These are phyloP conservation scores for Akebia trifoliata DNA, from an alignment of 164 flowering plant genomes.

Conservation along the genomic window DNA sequence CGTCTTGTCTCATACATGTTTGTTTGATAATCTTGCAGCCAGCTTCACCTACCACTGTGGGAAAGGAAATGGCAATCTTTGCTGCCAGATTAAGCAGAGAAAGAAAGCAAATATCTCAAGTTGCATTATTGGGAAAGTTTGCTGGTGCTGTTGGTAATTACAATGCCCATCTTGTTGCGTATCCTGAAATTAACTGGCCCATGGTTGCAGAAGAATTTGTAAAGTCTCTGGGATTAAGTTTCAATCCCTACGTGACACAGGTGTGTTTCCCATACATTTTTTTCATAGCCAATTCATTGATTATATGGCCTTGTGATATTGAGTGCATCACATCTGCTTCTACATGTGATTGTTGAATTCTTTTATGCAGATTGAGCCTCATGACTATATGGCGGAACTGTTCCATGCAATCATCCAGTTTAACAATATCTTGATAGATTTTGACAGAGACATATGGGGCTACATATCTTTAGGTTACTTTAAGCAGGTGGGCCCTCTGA, in stretches of 20 bases:
- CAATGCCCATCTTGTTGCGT: constrained; percentile 89
- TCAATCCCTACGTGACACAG: constrained; percentile 93
- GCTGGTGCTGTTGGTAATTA: constrained; percentile 98
- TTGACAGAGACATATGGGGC: constrained; percentile 85
- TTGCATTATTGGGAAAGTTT: constrained; percentile 76
- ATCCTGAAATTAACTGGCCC: constrained; percentile 81
- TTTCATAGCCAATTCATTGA: not conserved
- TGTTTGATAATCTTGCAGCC: constrained; percentile 38
- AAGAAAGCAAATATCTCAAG: constrained; percentile 47
- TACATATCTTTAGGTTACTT: constrained; percentile 83
- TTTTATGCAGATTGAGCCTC: constrained; percentile 80
- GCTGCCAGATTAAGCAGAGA: constrained; percentile 64
- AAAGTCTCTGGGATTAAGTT: constrained; percentile 69
- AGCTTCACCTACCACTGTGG: constrained; percentile 91
- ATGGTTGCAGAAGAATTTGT: constrained; percentile 79
- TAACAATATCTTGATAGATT: constrained; percentile 79
- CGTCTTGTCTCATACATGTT: not conserved
- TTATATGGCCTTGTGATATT: not conserved
- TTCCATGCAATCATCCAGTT: constrained; percentile 60
- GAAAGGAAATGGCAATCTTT: constrained; percentile 90
- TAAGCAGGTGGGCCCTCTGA: constrained; percentile 62
- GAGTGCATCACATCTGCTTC: no score
- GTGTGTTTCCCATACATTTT: constrained; percentile 23
- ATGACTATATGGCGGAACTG: constrained; percentile 90
- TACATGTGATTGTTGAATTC: not conserved